phyloP scores from a whole-genome alignment of 2,329 filamentous ascomycete species.

The Trichoderma sp. region DNA sequence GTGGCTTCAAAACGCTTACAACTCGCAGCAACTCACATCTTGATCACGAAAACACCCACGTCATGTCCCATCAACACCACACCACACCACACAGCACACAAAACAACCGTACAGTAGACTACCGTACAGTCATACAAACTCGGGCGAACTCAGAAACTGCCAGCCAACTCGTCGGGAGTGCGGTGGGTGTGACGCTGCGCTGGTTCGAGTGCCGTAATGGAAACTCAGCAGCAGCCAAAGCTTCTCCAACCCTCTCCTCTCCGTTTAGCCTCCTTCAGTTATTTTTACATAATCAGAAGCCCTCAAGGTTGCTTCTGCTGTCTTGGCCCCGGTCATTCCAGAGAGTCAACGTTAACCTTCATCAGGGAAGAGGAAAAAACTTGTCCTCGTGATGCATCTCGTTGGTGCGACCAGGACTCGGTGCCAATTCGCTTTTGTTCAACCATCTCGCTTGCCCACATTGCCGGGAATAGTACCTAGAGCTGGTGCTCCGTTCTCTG shows the following conservation, averaged over 20 bases:
- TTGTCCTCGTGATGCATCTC: slow-evolving; percentile 24
- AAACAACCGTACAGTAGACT: no score
- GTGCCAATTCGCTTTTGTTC: neutral
- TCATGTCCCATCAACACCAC: neutral
- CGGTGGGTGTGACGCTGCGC: neutral
- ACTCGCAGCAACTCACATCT: no score
- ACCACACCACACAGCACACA: no score
- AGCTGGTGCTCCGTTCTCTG: neutral
- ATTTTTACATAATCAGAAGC: slow-evolving; percentile 19
- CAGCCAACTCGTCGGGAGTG: slow-evolving; percentile 15
- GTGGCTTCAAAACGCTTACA: no score
- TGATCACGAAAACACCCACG: neutral
- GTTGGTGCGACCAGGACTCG: neutral
- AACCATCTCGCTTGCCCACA: slow-evolving; percentile 24
- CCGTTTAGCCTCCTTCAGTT: neutral
- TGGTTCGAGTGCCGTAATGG: slow-evolving; percentile 28
- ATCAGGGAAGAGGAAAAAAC: neutral
- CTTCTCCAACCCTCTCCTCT: slow-evolving; percentile 19
- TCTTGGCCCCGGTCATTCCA: slow-evolving; percentile 9
- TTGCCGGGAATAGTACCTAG: slow-evolving; percentile 8
- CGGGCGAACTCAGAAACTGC: neutral
- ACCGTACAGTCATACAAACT: no score
- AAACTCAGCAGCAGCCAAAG: slow-evolving; percentile 28
- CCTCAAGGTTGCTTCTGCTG: slow-evolving; percentile 1
- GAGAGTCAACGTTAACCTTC: slow-evolving; percentile 20